phyloP scores from a whole-genome alignment of 129 eudicot genomes.

The Arctium minus region DNA sequence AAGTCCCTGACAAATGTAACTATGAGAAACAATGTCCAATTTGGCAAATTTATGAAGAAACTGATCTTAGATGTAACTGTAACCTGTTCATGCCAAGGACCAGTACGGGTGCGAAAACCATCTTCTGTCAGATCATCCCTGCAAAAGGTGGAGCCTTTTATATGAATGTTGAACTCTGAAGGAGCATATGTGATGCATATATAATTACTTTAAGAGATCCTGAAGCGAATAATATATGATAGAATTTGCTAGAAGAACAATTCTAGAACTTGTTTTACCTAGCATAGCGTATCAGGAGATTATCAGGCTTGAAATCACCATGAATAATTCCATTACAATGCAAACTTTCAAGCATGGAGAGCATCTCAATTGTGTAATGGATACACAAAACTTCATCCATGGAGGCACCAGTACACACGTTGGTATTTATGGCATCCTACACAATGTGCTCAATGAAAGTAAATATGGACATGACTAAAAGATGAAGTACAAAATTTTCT shows the following conservation, averaged over 20 bases:
- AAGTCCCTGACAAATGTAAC: conserved; percentile 61
- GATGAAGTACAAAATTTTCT: not conserved
- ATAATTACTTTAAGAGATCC: not conserved
- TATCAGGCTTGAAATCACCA: conserved; percentile 97
- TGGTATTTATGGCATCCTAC: conserved; percentile 92
- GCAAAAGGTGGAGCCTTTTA: conserved; percentile 19
- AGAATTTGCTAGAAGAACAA: not conserved
- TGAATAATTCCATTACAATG: conserved; percentile 71
- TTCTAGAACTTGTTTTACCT: conserved; percentile 43
- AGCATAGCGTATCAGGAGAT: conserved; percentile 79
- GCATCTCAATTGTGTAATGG: conserved; percentile 95
- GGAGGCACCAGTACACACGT: conserved; percentile 44
- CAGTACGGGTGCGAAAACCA: conserved; percentile 49
- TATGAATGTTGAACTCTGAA: not conserved
- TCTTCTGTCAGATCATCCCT: conserved; percentile 65
- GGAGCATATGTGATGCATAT: not conserved
- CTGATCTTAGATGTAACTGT: not conserved
- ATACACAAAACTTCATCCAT: conserved; percentile 93
- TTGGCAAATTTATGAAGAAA: not conserved
- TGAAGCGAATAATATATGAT: not conserved
- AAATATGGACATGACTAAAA: not conserved
- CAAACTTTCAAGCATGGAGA: conserved; percentile 69
- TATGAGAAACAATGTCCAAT: not conserved
- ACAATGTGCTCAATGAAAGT: conserved; percentile 8
- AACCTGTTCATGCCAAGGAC: conserved; percentile 94